A percentile compares a stretch with the other conserved stretches of the same genome.
These are phyloP conservation scores for Boeremia lycopersici DNA, from an alignment of 2,329 filamentous ascomycete species.

Conservation along the genomic window DNA sequence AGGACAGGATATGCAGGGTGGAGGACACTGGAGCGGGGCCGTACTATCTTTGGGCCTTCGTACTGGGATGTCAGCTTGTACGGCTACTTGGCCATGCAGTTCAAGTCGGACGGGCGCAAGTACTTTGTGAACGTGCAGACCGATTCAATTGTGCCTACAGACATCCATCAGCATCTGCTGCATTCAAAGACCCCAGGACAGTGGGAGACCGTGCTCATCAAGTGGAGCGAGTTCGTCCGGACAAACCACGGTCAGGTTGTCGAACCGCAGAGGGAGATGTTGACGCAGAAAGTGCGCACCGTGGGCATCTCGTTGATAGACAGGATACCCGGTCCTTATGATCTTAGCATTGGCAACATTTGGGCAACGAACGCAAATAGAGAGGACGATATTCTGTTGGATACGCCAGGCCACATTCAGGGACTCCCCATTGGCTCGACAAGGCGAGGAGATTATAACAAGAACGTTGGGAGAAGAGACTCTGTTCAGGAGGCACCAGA, in stretches of 20 bases:
- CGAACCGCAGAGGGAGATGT: slow-evolving; percentile 88
- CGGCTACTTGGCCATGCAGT: slow-evolving; percentile 80
- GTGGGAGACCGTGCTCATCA: slow-evolving; percentile 95
- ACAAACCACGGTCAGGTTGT: slow-evolving; percentile 92
- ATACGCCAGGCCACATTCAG: slow-evolving; percentile 31
- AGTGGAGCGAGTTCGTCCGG: slow-evolving; percentile 90
- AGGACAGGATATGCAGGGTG: slow-evolving; percentile 89
- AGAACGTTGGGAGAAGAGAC: slow-evolving; percentile 22
- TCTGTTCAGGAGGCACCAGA: slow-evolving; percentile 16
- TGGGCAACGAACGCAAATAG: slow-evolving; percentile 81
- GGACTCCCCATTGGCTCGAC: slow-evolving; percentile 32
- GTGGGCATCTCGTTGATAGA: slow-evolving; percentile 90
- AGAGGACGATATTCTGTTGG: slow-evolving; percentile 42
- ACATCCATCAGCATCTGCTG: slow-evolving; percentile 91
- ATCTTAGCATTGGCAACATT: slow-evolving; percentile 81
- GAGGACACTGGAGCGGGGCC: slow-evolving; percentile 76
- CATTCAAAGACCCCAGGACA: slow-evolving; percentile 78
- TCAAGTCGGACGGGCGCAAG: slow-evolving; percentile 88
- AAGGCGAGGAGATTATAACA: slow-evolving; percentile 25
- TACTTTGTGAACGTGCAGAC: slow-evolving; percentile 97
- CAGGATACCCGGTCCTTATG: slow-evolving; percentile 84
- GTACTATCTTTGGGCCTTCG: slow-evolving; percentile 83
- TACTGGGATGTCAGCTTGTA: slow-evolving; percentile 92
- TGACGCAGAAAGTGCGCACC: slow-evolving; percentile 83
- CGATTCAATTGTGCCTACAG: slow-evolving; percentile 90